Evolutionary conservation across 257 asterid species (phyloP).

Genomic region (Rauvolfia tetraphylla): DNA sequence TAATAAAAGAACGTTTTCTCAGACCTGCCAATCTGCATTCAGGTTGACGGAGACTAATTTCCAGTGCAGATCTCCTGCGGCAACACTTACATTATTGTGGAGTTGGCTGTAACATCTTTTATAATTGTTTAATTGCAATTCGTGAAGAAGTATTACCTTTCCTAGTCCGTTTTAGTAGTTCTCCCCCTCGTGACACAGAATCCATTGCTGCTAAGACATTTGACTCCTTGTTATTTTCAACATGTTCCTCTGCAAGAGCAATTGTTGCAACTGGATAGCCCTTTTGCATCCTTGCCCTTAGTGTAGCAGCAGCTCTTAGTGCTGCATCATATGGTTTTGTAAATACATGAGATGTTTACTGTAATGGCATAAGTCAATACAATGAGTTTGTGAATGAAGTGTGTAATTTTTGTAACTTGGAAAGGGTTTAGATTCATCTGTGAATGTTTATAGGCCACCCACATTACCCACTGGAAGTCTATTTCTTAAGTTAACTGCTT

Average conservation of each 20-base stretch:
- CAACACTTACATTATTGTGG: constrained; percentile 12
- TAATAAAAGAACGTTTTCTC: background rate
- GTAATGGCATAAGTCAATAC: background rate
- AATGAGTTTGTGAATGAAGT: background rate
- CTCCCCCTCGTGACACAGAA: constrained; percentile 65
- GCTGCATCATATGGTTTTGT: constrained; percentile 36
- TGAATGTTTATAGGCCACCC: background rate
- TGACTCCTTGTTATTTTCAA: constrained; percentile 44
- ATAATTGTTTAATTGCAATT: constrained; percentile 4
- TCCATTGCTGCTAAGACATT: constrained; percentile 39
- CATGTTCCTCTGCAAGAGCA: constrained; percentile 43
- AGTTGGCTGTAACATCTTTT: constrained; percentile 3
- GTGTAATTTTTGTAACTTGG: background rate
- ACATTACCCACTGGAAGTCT: background rate
- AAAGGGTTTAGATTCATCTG: background rate
- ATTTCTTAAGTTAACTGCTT: background rate
- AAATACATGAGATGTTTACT: background rate
- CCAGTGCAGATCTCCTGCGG: constrained; percentile 90
- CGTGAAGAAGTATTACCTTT: constrained; percentile 44
- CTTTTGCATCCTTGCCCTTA: constrained; percentile 57
- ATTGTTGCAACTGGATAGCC: constrained; percentile 46
- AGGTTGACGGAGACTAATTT: constrained; percentile 71
- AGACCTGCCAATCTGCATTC: constrained; percentile 63
- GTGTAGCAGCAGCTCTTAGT: constrained; percentile 73
- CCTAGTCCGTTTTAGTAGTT: constrained; percentile 80